These are phyloP conservation scores for Didymella arachidicola DNA, from an alignment of 2,329 filamentous ascomycete genomes.

Conservation along the genomic window DNA sequence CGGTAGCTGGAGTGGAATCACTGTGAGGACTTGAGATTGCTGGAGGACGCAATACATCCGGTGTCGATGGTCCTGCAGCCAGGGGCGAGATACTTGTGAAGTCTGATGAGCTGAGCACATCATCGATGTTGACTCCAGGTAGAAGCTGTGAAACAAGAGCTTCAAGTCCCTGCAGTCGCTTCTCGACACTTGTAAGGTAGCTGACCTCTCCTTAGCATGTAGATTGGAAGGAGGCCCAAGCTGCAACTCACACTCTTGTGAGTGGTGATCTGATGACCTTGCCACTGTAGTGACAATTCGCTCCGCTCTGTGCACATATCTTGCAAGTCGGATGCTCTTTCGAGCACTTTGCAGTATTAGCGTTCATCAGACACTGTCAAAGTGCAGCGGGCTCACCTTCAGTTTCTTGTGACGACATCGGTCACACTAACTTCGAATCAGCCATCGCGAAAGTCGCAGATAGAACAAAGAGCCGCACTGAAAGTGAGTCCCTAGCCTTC, in stretches of 20 bases:
- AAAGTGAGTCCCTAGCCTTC: slow-evolving; percentile 28
- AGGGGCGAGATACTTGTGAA: slow-evolving; percentile 19
- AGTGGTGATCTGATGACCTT: slow-evolving; percentile 35
- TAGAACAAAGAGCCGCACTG: slow-evolving; percentile 16
- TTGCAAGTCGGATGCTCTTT: slow-evolving; percentile 34
- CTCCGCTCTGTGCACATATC: slow-evolving; percentile 30
- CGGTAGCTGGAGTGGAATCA: slow-evolving; percentile 15
- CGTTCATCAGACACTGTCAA: background rate
- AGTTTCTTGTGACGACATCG: slow-evolving; percentile 38
- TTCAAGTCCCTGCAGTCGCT: slow-evolving; percentile 31
- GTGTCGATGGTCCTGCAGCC: slow-evolving; percentile 13
- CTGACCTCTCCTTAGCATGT: slow-evolving; percentile 7
- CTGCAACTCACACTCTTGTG: slow-evolving; percentile 27
- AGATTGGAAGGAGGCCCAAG: too few species aligned
- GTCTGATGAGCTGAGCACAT: slow-evolving; percentile 28
- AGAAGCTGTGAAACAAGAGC: slow-evolving; percentile 30
- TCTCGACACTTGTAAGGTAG: slow-evolving; percentile 36
- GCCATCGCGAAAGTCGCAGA: background rate
- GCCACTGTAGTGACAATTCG: slow-evolving; percentile 36
- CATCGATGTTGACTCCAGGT: slow-evolving; percentile 34
- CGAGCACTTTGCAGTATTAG: slow-evolving; percentile 27
- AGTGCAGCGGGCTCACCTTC: slow-evolving; percentile 19
- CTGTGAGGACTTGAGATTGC: slow-evolving; percentile 24
- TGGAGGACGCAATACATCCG: slow-evolving; percentile 17
- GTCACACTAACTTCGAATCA: slow-evolving; percentile 28